Evolutionary conservation across 768 basidiomycete species (phyloP), one percentile per base, ranked within the genome.

Genomic region (Serendipita sp.): DNA sequence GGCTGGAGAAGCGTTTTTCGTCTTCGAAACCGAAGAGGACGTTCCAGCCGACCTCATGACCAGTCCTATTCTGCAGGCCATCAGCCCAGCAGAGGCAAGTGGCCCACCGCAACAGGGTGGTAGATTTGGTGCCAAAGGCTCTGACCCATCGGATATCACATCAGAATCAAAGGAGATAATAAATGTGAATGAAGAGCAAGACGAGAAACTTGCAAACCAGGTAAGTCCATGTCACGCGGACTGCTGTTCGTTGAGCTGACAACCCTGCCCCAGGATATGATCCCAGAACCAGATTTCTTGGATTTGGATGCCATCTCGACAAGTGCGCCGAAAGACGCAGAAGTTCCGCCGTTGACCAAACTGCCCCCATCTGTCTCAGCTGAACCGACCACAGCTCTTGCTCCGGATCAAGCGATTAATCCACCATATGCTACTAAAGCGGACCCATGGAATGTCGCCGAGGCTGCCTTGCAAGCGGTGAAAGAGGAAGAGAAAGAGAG

Each of bases 1-100:
- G 66, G 92, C 96, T 1, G 96, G 96, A 3, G 96, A 99, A 75
- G 96, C 94, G 0, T 99, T 98, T 79, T 98, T 98, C 71, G 88
- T 99, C 45, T 91, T 98, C 69, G 95, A 99, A 75, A 97, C 95
- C 0, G 90, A 94, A 45, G 90, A 86, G 44, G 92, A 97, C 66
- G 85, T 98, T 35, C 95, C 96, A 2, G 87, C 83, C 54, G 89
- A 93, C 72, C 83, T 99, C 67, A 88, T 93, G 68, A 99, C 96
- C 0, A 91, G 89, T 75, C 96, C 96, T 30, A 76, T 99, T 28
- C 82, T 95, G 13, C 72, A 68, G 48, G 69, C 75, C 15, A 68
- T 66, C 11, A 78, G 85, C 2, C 76, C 72, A 58, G 71, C 77
- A 32, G 78, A 78, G 44, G 72, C 75, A 15, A 28, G 45, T 32